Evolutionary conservation across 1,139 yeast species (phyloP).

Genomic region (Yamadazyma atmosphaerica): DNA sequence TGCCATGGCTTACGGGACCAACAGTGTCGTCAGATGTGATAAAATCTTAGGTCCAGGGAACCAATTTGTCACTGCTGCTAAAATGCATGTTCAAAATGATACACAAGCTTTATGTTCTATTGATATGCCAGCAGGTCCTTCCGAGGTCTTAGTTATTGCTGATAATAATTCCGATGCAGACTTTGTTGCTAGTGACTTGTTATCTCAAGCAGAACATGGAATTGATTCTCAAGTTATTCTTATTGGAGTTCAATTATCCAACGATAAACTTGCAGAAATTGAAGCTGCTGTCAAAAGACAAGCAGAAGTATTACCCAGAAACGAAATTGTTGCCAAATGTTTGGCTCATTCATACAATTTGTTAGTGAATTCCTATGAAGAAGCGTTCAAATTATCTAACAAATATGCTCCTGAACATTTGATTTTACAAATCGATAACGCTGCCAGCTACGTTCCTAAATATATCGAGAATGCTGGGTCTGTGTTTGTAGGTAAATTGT

Average conservation of each 20-base stretch:
- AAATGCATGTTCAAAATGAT: conserved; percentile 95
- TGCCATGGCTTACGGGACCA: conserved; percentile 98
- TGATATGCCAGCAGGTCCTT: conserved; percentile 99
- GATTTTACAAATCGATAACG: conserved; percentile 83
- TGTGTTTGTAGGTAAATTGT: conserved; percentile 91
- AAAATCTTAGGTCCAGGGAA: conserved; percentile 98
- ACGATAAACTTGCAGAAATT: conserved; percentile 60
- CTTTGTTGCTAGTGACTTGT: conserved; percentile 90
- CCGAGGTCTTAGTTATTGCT: conserved; percentile 92
- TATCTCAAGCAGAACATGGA: conserved; percentile 99
- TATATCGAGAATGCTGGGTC: conserved; percentile 92
- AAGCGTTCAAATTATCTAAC: conserved; percentile 83
- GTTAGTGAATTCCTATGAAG: conserved; percentile 62
- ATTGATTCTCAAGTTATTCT: conserved; percentile 95
- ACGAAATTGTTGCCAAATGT: conserved; percentile 87
- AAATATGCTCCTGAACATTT: conserved; percentile 96
- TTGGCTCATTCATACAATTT: conserved; percentile 88
- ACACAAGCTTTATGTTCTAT: conserved; percentile 93
- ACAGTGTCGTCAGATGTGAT: conserved; percentile 87
- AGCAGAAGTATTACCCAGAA: conserved; percentile 87
- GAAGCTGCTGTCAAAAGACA: conserved; percentile 83
- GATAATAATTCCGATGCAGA: conserved; percentile 88
- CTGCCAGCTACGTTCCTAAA: conserved; percentile 65
- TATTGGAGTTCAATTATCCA: conserved; percentile 73
- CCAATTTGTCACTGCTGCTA: conserved; percentile 98